Conservation (phyloP, 2,329 filamentous ascomycete species). For the Aspergillus pseudoterreus region DNA sequence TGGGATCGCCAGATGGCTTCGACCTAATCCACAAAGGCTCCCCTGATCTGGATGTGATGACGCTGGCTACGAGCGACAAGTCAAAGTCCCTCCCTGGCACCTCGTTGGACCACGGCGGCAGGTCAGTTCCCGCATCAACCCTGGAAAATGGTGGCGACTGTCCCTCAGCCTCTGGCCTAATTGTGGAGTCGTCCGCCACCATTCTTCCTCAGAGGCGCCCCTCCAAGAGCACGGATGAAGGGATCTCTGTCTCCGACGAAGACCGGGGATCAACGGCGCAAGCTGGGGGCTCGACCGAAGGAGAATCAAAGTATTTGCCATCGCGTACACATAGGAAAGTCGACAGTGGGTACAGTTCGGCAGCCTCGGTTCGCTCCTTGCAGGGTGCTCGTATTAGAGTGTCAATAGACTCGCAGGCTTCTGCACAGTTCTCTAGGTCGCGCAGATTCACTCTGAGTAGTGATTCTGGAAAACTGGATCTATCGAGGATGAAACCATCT, state of each 20-base stretch:
- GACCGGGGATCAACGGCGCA: slow-evolving; percentile 6
- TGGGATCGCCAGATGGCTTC: not conserved
- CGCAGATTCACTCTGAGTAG: slow-evolving; percentile 17
- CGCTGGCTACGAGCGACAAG: no score
- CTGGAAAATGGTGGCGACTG: not conserved
- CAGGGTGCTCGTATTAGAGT: slow-evolving; percentile 20
- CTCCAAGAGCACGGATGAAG: slow-evolving; percentile 14
- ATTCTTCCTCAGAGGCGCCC: not conserved
- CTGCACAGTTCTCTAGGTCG: slow-evolving; percentile 3
- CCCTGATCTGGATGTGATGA: not conserved
- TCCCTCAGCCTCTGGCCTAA: not conserved
- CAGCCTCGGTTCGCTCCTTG: slow-evolving; percentile 28
- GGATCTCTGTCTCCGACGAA: slow-evolving; percentile 16
- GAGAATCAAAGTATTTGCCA: slow-evolving; percentile 13
- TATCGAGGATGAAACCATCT: not conserved
- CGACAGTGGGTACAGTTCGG: slow-evolving; percentile 40
- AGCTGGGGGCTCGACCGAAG: not conserved
- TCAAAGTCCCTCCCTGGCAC: no score
- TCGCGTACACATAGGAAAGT: slow-evolving; percentile 27
- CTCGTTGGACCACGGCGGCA: no score
- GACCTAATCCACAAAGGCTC: not conserved
- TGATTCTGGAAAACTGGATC: slow-evolving; percentile 7
- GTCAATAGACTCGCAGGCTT: slow-evolving; percentile 26
- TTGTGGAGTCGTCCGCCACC: not conserved
- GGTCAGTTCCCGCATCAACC: no score